phyloP scores from a whole-genome alignment of 106 monocot species.

The Dendrobium catenatum region DNA sequence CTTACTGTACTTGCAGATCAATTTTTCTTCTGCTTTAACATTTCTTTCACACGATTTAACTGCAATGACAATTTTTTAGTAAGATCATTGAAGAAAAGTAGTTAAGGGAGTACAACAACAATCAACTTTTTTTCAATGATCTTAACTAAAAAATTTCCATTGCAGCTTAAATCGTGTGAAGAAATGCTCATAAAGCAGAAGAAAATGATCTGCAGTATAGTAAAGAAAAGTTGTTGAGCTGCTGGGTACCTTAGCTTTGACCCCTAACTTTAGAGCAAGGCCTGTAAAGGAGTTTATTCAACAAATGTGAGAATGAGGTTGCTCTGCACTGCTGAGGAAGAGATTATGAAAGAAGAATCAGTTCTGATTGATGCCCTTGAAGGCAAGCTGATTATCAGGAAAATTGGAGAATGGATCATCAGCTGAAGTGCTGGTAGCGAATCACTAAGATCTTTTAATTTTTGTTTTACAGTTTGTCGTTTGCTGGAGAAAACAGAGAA shows the following conservation, averaged over 20 bases:
- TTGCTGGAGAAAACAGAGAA: no score
- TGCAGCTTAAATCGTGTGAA: conserved; percentile 56
- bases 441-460: no score
- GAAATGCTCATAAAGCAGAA: conserved; percentile 71
- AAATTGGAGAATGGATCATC: conserved; percentile 26
- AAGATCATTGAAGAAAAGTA: no score
- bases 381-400: conserved; percentile 39
- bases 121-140: neutral
- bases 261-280: conserved; percentile 81
- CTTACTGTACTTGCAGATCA: no score
- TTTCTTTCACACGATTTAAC: no score
- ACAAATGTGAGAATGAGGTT: conserved; percentile 80
- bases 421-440: no score
- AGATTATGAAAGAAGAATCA: conserved; percentile 60
- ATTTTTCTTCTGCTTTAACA: no score
- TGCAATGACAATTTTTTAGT: no score
- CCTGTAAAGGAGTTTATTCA: conserved; percentile 96
- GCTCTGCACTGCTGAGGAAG: conserved; percentile 63
- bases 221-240: conserved; percentile 49
- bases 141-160: neutral
- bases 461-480: no score
- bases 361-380: conserved; percentile 52
- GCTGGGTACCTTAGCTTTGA: conserved; percentile 62
- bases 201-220: conserved; percentile 69
- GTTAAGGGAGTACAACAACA: no score